A percentile compares a stretch with the other conserved stretches of the same genome.
phyloP scores from a whole-genome alignment of 116 monocot genomes.

The Iris pallida region DNA sequence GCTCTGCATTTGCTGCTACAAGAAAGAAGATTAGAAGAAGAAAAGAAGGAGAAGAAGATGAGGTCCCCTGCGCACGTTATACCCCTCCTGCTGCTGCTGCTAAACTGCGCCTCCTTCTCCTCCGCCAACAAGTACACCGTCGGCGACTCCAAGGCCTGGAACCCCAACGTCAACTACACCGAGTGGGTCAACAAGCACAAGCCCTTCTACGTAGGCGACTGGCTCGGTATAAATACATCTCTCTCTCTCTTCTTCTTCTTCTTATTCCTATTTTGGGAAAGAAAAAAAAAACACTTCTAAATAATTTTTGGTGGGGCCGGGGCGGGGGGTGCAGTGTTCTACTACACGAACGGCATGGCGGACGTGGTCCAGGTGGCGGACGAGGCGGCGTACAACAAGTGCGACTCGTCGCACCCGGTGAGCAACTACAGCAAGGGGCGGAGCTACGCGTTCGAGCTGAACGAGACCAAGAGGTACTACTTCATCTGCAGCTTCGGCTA shows the following conservation, averaged over 20 bases:
- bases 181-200: slow-evolving; percentile 60
- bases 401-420: slow-evolving; percentile 67
- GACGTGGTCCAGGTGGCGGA: slow-evolving; percentile 89
- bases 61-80: slow-evolving; percentile 2
- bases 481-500: slow-evolving; percentile 93
- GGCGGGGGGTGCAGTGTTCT: no score
- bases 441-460: slow-evolving; percentile 81
- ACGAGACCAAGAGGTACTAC: slow-evolving; percentile 75
- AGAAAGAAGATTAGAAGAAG: no score
- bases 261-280: not conserved
- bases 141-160: slow-evolving; percentile 67
- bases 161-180: slow-evolving; percentile 79
- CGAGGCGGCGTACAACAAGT: slow-evolving; percentile 66
- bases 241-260: not conserved
- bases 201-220: slow-evolving; percentile 74
- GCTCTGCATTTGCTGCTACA: no score
- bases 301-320: no score
- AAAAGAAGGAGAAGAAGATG: not conserved
- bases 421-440: slow-evolving; percentile 83
- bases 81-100: slow-evolving; percentile 11
- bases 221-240: slow-evolving; percentile 55
- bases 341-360: slow-evolving; percentile 58
- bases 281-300: not conserved
- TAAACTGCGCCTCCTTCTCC: not conserved
- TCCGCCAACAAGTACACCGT: slow-evolving; percentile 50